phyloP scores from a whole-genome alignment of 257 asterid species.

The Avicennia marina region DNA sequence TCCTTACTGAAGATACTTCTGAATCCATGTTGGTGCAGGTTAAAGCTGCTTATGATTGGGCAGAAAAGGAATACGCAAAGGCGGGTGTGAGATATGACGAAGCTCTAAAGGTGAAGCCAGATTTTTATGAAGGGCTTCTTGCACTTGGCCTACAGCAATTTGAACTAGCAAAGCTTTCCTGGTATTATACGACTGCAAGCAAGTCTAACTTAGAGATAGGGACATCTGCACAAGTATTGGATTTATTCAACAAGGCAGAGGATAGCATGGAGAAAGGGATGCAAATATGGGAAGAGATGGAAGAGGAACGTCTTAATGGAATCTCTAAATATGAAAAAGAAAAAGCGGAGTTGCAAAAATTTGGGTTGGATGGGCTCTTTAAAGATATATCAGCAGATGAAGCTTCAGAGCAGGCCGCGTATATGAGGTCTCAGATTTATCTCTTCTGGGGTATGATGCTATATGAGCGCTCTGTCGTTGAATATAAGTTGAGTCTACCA shows the following conservation, averaged over 20 bases:
- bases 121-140: constrained; percentile 87
- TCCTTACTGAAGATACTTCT: constrained; percentile 47
- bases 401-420: constrained; percentile 60
- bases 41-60: constrained; percentile 69
- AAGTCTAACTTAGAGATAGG: constrained; percentile 47
- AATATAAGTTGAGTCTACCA: constrained; percentile 73
- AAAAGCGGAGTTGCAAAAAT: constrained; percentile 46
- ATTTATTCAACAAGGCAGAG: constrained; percentile 87
- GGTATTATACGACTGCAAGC: constrained; percentile 62
- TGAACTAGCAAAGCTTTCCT: constrained; percentile 83
- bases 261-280: constrained; percentile 92
- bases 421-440: constrained; percentile 76
- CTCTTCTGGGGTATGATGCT: constrained; percentile 89
- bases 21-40: constrained; percentile 50
- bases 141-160: constrained; percentile 91
- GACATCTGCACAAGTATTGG: constrained; percentile 57
- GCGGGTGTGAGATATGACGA: constrained; percentile 76
- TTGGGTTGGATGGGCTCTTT: constrained; percentile 59
- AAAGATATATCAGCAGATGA: constrained; percentile 56
- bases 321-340: constrained; percentile 65
- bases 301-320: constrained; percentile 87
- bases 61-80: constrained; percentile 54
- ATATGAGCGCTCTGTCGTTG: constrained; percentile 89
- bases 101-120: constrained; percentile 75
- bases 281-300: constrained; percentile 94